Percentiles rank a stretch among this genome's conserved stretches.
Evolutionary conservation across 2,329 filamentous ascomycete genomes (phyloP).

Genomic region (Aspergillus sp.): DNA sequence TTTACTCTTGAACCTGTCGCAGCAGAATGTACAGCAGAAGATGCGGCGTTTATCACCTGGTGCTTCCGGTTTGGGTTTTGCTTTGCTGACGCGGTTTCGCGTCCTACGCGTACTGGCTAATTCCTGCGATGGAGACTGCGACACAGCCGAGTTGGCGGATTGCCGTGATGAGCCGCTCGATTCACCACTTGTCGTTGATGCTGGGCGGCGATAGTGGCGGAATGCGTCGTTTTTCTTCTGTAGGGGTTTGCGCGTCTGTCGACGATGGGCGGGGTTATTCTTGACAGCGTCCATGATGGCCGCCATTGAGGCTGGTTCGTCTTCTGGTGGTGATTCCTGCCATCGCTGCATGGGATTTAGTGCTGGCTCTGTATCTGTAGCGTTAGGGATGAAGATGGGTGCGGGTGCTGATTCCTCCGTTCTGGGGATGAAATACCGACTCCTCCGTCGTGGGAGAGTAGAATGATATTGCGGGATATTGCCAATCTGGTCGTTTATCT

Average conservation of each 20-base stretch:
- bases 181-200: constrained; percentile 3
- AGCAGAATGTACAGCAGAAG: constrained; percentile 21
- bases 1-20: constrained; percentile 19
- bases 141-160: background rate
- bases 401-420: background rate
- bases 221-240: background rate
- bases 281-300: constrained; percentile 9
- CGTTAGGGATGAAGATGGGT: constrained; percentile 1
- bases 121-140: background rate
- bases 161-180: constrained; percentile 3
- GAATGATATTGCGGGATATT: background rate
- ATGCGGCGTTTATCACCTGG: background rate
- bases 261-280: constrained; percentile 1
- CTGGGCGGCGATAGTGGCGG: constrained; percentile 3
- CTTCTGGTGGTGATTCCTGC: constrained; percentile 11
- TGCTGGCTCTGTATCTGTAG: background rate
- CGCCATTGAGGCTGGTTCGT: constrained; percentile 8
- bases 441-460: constrained; percentile 12
- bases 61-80: background rate
- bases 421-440: constrained; percentile 6
- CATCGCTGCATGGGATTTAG: constrained; percentile 11
- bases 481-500: no score
- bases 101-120: background rate
- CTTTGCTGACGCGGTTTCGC: background rate
- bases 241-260: no score